Evolutionary conservation across 352 stramenopile species (phyloP).

Genomic region (Pythium vanterpoolii): DNA sequence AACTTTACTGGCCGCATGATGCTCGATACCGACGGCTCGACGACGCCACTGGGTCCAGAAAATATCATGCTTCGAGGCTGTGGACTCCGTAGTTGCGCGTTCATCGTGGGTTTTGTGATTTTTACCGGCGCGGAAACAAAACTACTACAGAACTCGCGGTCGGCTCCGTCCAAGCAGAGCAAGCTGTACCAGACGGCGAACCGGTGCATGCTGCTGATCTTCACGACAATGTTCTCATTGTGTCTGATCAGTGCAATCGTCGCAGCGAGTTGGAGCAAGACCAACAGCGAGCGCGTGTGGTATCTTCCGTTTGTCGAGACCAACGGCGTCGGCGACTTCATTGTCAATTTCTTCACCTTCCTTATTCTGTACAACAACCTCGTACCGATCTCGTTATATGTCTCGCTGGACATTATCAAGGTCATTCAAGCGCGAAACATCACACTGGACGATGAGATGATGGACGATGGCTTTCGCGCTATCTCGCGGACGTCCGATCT

Average conservation of each 20-base stretch:
- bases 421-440: constrained; percentile 77
- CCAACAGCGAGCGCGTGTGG: constrained; percentile 37
- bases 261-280: constrained; percentile 32
- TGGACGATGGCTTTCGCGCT: constrained; percentile 82
- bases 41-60: constrained; percentile 41
- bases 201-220: constrained; percentile 72
- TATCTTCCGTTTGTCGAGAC: constrained; percentile 46
- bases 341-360: constrained; percentile 93
- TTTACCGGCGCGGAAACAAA: constrained; percentile 91
- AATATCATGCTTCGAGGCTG: constrained; percentile 93
- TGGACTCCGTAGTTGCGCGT: constrained; percentile 93
- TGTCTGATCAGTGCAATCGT: constrained; percentile 49
- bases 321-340: constrained; percentile 29
- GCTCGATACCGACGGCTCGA: constrained; percentile 28
- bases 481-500: constrained; percentile 88
- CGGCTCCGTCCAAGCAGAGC: constrained; percentile 85
- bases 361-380: constrained; percentile 96
- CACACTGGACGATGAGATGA: constrained; percentile 68
- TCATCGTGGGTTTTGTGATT: constrained; percentile 91
- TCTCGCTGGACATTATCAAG: constrained; percentile 95
- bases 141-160: constrained; percentile 72
- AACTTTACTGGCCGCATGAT: constrained; percentile 64
- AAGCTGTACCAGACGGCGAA: constrained; percentile 79
- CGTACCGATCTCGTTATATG: constrained; percentile 97
- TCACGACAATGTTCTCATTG: constrained; percentile 61